A percentile compares a stretch with the other conserved stretches of the same genome.
Conservation (phyloP, 1,139 yeast species). For the Kurtzmaniella natalensis region DNA sequence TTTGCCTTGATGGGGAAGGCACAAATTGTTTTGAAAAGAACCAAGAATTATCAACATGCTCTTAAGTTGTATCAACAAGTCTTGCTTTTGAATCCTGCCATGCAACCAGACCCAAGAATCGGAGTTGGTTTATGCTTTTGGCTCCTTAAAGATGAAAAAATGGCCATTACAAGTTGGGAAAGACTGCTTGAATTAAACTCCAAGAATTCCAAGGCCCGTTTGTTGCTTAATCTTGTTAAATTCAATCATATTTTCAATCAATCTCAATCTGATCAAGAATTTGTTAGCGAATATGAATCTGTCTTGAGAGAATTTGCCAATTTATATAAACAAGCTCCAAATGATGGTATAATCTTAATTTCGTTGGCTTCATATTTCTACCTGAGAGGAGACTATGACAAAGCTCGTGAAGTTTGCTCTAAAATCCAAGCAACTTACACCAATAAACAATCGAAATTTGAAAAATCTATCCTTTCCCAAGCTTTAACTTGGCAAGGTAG, state of each 20-base stretch:
- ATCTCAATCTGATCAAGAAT: constrained; percentile 58
- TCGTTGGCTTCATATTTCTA: constrained; percentile 52
- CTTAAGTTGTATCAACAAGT: constrained; percentile 81
- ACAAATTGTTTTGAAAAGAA: constrained; percentile 64
- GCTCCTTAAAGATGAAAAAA: constrained; percentile 71
- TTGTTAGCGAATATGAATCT: constrained; percentile 43
- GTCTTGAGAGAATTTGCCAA: constrained; percentile 37
- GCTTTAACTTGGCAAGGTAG: constrained; percentile 86
- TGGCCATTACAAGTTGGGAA: constrained; percentile 82
- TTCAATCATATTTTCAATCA: constrained; percentile 61
- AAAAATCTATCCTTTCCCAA: constrained; percentile 55
- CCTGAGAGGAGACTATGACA: constrained; percentile 54
- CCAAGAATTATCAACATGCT: constrained; percentile 67
- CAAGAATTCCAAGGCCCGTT: constrained; percentile 54
- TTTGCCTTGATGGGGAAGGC: constrained; percentile 86
- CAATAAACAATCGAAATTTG: constrained; percentile 23
- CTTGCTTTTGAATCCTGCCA: constrained; percentile 67
- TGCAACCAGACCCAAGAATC: constrained; percentile 88
- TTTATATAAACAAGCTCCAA: constrained; percentile 20
- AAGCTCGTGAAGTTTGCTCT: constrained; percentile 55
- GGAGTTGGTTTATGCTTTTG: constrained; percentile 95
- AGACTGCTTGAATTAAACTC: constrained; percentile 70
- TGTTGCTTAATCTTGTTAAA: constrained; percentile 63
- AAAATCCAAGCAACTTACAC: constrained; percentile 40
- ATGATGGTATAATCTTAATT: constrained; percentile 40